Evolutionary conservation across 1,139 yeast genomes (phyloP).

Genomic region (Hemisphaericaspora xylofermentans): DNA sequence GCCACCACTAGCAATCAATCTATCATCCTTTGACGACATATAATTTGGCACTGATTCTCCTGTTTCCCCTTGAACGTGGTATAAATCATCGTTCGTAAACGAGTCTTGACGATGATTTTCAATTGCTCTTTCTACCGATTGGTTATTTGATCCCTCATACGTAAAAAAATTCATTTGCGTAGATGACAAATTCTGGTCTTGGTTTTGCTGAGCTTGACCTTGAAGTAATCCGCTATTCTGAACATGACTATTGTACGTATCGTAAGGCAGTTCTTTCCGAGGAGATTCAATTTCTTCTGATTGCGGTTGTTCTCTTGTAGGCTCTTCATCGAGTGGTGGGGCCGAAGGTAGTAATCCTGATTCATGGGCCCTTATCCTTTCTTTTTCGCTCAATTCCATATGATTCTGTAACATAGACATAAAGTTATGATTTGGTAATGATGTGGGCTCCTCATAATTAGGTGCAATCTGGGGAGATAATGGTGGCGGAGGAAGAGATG

Average conservation of each 20-base stretch:
- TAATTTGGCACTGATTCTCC: slow-evolving; percentile 41
- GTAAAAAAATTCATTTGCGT: slow-evolving; percentile 8
- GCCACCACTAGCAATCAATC: slow-evolving; percentile 14
- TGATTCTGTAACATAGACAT: slow-evolving; percentile 14
- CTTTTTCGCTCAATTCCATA: slow-evolving; percentile 48
- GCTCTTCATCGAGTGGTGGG: slow-evolving; percentile 40
- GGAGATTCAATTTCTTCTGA: neutral
- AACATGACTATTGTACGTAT: neutral
- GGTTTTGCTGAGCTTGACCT: neutral
- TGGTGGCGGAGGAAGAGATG: neutral
- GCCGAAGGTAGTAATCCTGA: slow-evolving; percentile 62
- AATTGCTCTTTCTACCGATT: neutral
- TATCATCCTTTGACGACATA: slow-evolving; percentile 30
- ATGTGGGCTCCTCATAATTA: slow-evolving; percentile 19
- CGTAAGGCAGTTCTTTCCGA: neutral
- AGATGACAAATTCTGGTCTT: neutral
- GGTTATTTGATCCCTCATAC: slow-evolving; percentile 4
- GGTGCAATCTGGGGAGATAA: slow-evolving; percentile 19
- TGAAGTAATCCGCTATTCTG: neutral
- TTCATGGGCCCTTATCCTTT: slow-evolving; percentile 51
- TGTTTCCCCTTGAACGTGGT: slow-evolving; percentile 12
- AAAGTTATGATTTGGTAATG: slow-evolving; percentile 5
- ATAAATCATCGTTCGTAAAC: slow-evolving; percentile 9
- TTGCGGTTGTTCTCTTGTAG: slow-evolving; percentile 16
- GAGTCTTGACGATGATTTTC: neutral